Percentiles rank a stretch among this genome's conserved stretches.
Evolutionary conservation across 1,139 yeast species (phyloP).

Genomic region (Magnusiomyces fungicola): DNA sequence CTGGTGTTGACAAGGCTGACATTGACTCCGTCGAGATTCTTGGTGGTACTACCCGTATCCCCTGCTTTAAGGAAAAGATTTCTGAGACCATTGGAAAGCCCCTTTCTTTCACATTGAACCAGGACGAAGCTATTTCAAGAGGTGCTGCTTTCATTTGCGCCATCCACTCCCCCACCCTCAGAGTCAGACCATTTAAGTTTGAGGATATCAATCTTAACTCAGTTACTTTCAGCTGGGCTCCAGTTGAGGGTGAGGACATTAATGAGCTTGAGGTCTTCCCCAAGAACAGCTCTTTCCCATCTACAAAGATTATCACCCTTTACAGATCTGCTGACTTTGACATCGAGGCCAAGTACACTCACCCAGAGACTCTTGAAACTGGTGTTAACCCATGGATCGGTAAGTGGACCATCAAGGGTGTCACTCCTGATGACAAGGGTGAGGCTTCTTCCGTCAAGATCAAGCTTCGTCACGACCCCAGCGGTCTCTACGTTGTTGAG

Average conservation of each 20-base stretch:
- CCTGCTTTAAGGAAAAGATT: conserved; percentile 77
- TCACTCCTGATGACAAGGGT: conserved; percentile 68
- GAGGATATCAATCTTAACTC: conserved; percentile 91
- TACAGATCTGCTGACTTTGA: conserved; percentile 88
- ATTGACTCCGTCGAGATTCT: conserved; percentile 88
- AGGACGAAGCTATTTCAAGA: conserved; percentile 98
- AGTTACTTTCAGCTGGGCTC: conserved; percentile 93
- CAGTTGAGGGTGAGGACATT: conserved; percentile 82
- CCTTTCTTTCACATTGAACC: conserved; percentile 92
- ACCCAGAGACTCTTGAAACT: conserved; percentile 62
- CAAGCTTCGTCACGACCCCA: conserved; percentile 94
- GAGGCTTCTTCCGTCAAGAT: conserved; percentile 79
- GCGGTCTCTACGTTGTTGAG: conserved; percentile 91
- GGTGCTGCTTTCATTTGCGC: conserved; percentile 99
- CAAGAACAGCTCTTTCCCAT: conserved; percentile 85
- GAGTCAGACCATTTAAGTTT: conserved; percentile 98
- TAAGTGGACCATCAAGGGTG: conserved; percentile 82
- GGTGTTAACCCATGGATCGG: conserved; percentile 64
- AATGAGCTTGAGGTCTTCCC: conserved; percentile 97
- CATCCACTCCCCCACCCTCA: conserved; percentile 95
- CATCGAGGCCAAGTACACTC: conserved; percentile 79
- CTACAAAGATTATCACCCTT: conserved; percentile 89
- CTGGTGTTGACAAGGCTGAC: conserved; percentile 64
- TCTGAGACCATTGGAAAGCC: conserved; percentile 77
- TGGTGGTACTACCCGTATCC: conserved; percentile 99